These are phyloP conservation scores for Oryza australiensis DNA, from an alignment of 176 grass and related monocot genomes.

Conservation along the genomic window DNA sequence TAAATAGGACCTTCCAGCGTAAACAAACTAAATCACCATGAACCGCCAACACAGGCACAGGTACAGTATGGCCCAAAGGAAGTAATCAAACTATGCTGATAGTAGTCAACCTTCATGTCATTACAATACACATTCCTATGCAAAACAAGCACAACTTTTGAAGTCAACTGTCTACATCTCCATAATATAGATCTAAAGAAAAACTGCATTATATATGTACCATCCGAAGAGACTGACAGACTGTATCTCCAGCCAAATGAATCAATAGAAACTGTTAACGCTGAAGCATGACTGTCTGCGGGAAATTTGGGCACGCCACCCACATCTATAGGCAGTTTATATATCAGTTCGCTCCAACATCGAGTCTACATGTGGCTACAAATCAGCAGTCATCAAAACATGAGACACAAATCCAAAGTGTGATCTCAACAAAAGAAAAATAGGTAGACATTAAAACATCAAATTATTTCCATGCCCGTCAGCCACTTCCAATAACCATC, in stretches of 20 bases:
- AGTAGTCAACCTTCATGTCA: neutral
- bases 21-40: neutral
- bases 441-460: slow-evolving; percentile 4
- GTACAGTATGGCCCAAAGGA: neutral
- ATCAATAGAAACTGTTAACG: neutral
- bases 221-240: neutral
- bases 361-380: neutral
- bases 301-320: neutral
- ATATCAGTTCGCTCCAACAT: neutral
- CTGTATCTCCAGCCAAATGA: neutral
- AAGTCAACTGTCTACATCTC: slow-evolving; percentile 1
- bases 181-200: neutral
- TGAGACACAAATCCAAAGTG: neutral
- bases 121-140: neutral
- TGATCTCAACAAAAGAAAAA: neutral
- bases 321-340: neutral
- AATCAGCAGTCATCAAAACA: neutral
- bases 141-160: neutral
- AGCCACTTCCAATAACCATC: slow-evolving; percentile 16
- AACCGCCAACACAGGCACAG: neutral
- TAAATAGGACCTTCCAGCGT: neutral
- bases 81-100: neutral
- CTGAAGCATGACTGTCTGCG: neutral
- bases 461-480: slow-evolving; percentile 2
- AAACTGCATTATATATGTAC: neutral